Percentiles rank a stretch among this genome's conserved stretches.
Evolutionary conservation across 1,284 basidiomycete species (phyloP).

Genomic region (Spongispora temasekensis): DNA sequence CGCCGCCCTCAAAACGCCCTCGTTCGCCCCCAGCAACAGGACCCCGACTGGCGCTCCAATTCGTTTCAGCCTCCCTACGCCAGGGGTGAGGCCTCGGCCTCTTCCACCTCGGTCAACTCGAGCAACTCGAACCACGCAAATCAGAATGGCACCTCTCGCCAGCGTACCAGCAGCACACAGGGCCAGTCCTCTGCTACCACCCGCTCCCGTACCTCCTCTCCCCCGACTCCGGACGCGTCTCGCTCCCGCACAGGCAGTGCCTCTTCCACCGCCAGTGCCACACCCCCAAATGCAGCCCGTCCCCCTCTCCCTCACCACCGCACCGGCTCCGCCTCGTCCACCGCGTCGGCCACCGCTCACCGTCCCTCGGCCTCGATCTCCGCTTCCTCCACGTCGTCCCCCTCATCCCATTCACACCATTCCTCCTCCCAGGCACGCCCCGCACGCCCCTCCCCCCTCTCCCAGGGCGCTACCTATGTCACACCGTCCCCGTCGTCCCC

Average conservation of each 20-base stretch:
- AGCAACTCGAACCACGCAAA: constrained; percentile 46
- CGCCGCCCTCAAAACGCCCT: constrained; percentile 58
- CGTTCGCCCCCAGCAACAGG: constrained; percentile 35
- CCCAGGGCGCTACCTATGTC: constrained; percentile 62
- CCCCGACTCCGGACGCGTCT: constrained; percentile 14
- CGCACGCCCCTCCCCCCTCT: constrained; percentile 73
- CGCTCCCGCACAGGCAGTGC: constrained; percentile 47
- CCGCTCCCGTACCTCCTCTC: constrained; percentile 30
- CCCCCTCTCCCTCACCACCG: constrained; percentile 44
- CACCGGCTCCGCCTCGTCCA: constrained; percentile 50
- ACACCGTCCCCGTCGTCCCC: constrained; percentile 28
- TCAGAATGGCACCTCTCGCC: constrained; percentile 37
- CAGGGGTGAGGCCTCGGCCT: constrained; percentile 72
- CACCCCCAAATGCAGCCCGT: constrained; percentile 33
- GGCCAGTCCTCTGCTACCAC: constrained; percentile 42
- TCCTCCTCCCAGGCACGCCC: constrained; percentile 48
- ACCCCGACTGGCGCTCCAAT: constrained; percentile 50
- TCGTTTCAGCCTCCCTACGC: constrained; percentile 66
- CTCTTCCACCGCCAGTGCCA: constrained; percentile 40
- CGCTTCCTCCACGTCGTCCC: constrained; percentile 39
- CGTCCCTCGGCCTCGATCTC: constrained; percentile 40
- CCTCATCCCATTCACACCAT: constrained; percentile 35
- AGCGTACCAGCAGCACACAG: constrained; percentile 66
- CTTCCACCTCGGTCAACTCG: constrained; percentile 74
- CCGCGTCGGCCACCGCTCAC: constrained; percentile 17